Evolutionary conservation across 257 asterid genomes (phyloP).

Genomic region (Capsicum chinense): DNA sequence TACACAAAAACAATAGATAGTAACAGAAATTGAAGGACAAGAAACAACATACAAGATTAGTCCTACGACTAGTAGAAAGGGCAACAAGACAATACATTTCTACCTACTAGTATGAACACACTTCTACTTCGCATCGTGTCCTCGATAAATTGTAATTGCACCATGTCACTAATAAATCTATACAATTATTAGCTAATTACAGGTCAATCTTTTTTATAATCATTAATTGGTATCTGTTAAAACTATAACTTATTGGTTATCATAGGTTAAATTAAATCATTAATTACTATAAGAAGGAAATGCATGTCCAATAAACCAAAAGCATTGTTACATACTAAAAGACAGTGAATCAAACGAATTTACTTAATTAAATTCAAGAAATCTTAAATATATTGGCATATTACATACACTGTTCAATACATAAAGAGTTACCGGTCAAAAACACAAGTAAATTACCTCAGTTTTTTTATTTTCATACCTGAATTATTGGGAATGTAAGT

Average conservation of each 20-base stretch:
- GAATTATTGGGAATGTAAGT: too few relatives aligned
- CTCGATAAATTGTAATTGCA: too few relatives aligned
- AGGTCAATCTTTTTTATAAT: background rate
- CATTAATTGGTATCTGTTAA: background rate
- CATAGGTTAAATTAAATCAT: background rate
- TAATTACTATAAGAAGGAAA: background rate
- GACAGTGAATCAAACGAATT: conserved; percentile 10
- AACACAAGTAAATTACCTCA: too few relatives aligned
- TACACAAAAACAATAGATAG: too few relatives aligned
- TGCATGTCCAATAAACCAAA: conserved; percentile 22
- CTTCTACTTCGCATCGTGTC: too few relatives aligned
- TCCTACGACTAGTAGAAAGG: too few relatives aligned
- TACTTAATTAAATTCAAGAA: background rate
- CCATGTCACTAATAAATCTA: background rate
- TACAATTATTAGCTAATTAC: background rate
- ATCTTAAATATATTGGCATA: background rate
- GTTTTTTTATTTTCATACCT: too few relatives aligned
- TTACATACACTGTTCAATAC: background rate
- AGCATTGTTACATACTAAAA: conserved; percentile 23
- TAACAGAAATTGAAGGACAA: too few relatives aligned
- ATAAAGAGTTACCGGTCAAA: too few relatives aligned
- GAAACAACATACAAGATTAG: too few relatives aligned
- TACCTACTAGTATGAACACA: too few relatives aligned
- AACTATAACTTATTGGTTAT: background rate
- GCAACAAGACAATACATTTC: too few relatives aligned